Base-by-base conservation (phyloP, 495 filamentous ascomycete species). In the Cairneyella variabilis region DNA sequence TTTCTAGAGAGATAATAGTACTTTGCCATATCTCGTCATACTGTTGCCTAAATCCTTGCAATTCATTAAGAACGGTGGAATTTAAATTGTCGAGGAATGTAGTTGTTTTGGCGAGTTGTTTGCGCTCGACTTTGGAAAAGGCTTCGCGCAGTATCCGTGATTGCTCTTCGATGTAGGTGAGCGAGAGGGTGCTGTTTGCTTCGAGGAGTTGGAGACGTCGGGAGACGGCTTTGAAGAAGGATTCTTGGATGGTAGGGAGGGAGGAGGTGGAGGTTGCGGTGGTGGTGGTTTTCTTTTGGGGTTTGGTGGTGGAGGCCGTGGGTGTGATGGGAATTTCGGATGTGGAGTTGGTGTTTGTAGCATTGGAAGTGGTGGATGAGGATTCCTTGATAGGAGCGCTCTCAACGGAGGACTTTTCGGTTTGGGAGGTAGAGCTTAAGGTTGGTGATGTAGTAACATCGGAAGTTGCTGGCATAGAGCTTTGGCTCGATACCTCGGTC, bases 11-110 rank as follows among this genome's bases (percentile, higher is more conserved):
- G 54, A 96, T 83, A 14, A 96, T 87, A 27, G 95, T 96, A 17
- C 83, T 88, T 63, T 95, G 92, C 90, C 93, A 96, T 20, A 97
- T 85, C 60, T 96, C 89, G 61, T 98, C 95, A 69, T 98, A 97
- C 60, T 95, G 88, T 39, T 82, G 77, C 56, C 87, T 73, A 56
- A 93, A 90, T 46, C 82, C 82, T 55, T 82, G 84, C 18, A 98
- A 74, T 64, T 97, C 93, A 22, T 76, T 78, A n/a, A 93, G 73
- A 9, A 97, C 91, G 0, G 91, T 96, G 18, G 75, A 74, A 67
- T 98, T 97, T 12, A 98, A 74, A 16, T 77, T 83, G 58, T 90
- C 82, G 20, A 98, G 76, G 66, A 97, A 96, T 7, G 72, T 75
- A 27, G 82, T 84, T 6, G 91, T 90, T 64, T 93, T 95, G 26